Percentiles rank a stretch among this genome's conserved stretches.
These are phyloP conservation scores for Medicago arabica DNA, from an alignment of 306 rosid species.

Conservation along the genomic window DNA sequence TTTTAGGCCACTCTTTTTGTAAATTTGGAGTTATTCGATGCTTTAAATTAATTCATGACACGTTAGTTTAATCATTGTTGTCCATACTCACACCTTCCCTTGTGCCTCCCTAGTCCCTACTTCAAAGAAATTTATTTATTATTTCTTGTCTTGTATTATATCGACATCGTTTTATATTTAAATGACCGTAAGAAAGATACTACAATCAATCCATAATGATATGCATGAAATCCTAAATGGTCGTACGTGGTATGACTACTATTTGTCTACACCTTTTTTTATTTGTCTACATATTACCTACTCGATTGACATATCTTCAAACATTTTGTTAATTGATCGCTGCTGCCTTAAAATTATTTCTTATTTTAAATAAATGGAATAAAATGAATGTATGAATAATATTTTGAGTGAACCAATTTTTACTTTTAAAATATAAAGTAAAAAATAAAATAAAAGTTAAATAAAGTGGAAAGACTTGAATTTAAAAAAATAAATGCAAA, in stretches of 20 bases:
- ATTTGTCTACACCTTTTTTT: background rate
- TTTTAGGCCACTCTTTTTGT: conserved; percentile 36
- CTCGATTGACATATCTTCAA: background rate
- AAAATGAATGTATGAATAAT: background rate
- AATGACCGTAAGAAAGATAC: background rate
- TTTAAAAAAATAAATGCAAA: background rate
- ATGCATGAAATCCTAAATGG: background rate
- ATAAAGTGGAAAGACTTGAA: background rate
- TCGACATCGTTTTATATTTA: background rate
- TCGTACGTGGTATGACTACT: background rate
- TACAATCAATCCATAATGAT: background rate
- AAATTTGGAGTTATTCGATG: conserved; percentile 41
- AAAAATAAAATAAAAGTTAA: background rate
- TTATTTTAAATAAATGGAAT: background rate
- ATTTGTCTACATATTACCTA: no score
- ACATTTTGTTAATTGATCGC: background rate
- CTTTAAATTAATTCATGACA: conserved; percentile 26
- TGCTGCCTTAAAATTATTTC: background rate
- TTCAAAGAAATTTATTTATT: background rate
- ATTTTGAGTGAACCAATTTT: background rate
- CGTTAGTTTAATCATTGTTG: conserved; percentile 46
- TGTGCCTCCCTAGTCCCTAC: conserved; percentile 32
- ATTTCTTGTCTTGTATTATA: background rate
- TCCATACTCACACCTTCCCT: conserved; percentile 28
- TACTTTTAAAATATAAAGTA: background rate